Percentiles rank a stretch among this genome's conserved stretches.
phyloP scores from a whole-genome alignment of 495 filamentous ascomycete species.

The Durotheca rogersii region DNA sequence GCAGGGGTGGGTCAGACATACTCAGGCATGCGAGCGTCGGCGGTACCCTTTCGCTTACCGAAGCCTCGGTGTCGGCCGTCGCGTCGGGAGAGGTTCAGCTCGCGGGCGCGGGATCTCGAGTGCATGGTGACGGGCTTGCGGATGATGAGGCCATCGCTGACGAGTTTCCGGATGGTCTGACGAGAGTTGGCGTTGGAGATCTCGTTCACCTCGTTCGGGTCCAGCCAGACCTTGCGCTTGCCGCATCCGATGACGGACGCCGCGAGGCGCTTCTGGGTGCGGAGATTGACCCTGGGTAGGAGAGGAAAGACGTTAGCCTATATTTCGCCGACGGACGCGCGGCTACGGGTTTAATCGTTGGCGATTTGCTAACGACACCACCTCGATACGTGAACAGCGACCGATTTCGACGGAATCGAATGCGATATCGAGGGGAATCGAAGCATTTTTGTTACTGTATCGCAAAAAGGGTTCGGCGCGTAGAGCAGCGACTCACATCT shows the following conservation, averaged over 20 bases:
- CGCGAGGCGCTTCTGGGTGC: slow-evolving; percentile 99
- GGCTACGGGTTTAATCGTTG: slow-evolving; percentile 1
- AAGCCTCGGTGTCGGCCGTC: slow-evolving; percentile 96
- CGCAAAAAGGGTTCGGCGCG: too few species aligned
- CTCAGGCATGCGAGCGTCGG: slow-evolving; percentile 98
- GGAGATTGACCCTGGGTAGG: slow-evolving; percentile 88
- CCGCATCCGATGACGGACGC: slow-evolving; percentile 97
- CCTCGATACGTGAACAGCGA: background rate
- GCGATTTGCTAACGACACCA: slow-evolving; percentile 8
- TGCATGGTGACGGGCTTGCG: slow-evolving; percentile 99
- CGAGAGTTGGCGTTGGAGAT: slow-evolving; percentile 99
- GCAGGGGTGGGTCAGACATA: slow-evolving; percentile 50
- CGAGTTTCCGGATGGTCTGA: slow-evolving; percentile 99
- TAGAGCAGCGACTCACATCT: slow-evolving; percentile 37
- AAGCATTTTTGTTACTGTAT: background rate
- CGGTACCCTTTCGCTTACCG: slow-evolving; percentile 99
- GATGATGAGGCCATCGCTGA: slow-evolving; percentile 99
- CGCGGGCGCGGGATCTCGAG: slow-evolving; percentile 91
- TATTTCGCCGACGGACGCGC: background rate
- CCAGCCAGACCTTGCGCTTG: slow-evolving; percentile 99
- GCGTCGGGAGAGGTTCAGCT: slow-evolving; percentile 83
- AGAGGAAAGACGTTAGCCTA: slow-evolving; percentile 40
- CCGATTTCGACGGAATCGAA: too few species aligned
- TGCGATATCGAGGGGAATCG: background rate
- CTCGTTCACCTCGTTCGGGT: slow-evolving; percentile 98